A percentile compares a stretch with the other conserved stretches of the same genome.
Evolutionary conservation across 495 filamentous ascomycete genomes (phyloP).

Genomic region (Neurospora tetraspora): DNA sequence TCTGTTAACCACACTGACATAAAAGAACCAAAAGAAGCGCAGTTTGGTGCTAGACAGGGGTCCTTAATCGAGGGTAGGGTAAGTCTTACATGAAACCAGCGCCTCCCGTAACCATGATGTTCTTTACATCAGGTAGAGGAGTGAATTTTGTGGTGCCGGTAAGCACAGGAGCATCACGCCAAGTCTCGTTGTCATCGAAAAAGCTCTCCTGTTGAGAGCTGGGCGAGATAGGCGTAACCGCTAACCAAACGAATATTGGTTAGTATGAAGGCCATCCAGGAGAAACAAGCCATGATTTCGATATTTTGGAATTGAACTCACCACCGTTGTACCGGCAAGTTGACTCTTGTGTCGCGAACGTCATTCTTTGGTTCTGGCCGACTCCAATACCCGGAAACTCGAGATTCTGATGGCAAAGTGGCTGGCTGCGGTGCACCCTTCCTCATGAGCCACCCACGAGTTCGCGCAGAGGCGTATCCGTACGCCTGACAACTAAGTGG

Average conservation of each 20-base stretch:
- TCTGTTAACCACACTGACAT: not conserved
- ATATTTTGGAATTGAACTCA: not conserved
- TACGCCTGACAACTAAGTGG: not conserved
- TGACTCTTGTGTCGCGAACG: not conserved
- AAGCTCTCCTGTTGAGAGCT: conserved; percentile 22
- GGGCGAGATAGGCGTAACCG: not conserved
- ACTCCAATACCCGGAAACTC: not conserved
- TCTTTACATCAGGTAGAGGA: conserved; percentile 50
- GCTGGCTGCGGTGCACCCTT: not conserved
- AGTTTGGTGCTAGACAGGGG: not conserved
- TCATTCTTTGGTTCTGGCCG: not conserved
- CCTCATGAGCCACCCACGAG: not conserved
- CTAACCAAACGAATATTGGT: not conserved
- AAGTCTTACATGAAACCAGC: conserved; percentile 58
- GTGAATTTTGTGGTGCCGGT: conserved; percentile 55
- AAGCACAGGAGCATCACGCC: conserved; percentile 56
- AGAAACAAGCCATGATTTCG: not conserved
- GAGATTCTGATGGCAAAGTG: not conserved
- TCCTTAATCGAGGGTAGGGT: conserved; percentile 3
- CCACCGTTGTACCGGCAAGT: not conserved
- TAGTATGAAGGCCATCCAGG: not conserved
- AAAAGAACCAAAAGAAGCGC: not conserved
- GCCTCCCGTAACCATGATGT: conserved; percentile 64
- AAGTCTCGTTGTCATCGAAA: conserved; percentile 43
- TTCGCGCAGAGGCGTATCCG: not conserved